These are phyloP conservation scores for Naganishia sp. DNA, from an alignment of 1,284 basidiomycete genomes.

Conservation along the genomic window DNA sequence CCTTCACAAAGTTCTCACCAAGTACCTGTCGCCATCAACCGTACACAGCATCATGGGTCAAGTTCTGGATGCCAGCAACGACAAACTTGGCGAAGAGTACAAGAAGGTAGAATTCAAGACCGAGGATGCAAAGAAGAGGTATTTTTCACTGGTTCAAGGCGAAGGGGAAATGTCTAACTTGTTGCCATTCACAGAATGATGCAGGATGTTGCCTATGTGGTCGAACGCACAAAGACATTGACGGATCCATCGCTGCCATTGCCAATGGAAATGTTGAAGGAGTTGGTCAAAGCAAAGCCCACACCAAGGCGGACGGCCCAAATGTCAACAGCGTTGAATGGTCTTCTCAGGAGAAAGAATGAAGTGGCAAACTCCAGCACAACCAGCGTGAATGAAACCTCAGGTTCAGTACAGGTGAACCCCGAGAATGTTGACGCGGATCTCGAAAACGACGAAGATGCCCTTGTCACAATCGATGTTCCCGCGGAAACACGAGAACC, in stretches of 20 bases:
- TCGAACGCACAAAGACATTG: conserved; percentile 69
- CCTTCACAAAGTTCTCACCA: conserved; percentile 91
- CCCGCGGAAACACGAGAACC: background rate
- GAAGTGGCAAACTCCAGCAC: conserved; percentile 13
- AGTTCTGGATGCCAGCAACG: conserved; percentile 87
- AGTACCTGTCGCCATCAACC: conserved; percentile 74
- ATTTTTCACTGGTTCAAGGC: conserved; percentile 41
- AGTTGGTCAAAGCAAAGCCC: conserved; percentile 72
- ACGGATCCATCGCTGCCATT: conserved; percentile 63
- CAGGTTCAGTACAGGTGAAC: background rate
- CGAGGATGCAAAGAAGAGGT: conserved; percentile 80
- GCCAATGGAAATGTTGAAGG: conserved; percentile 69
- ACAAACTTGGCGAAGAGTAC: conserved; percentile 81
- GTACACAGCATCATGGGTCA: conserved; percentile 89
- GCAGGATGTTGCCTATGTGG: conserved; percentile 73
- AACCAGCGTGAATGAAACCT: conserved; percentile 6
- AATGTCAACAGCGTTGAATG: conserved; percentile 45
- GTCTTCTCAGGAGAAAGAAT: conserved; percentile 43
- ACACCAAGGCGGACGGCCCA: conserved; percentile 42
- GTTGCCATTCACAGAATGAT: conserved; percentile 61
- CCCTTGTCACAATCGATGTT: conserved; percentile 3
- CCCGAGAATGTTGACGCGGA: conserved; percentile 1
- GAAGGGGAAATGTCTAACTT: conserved; percentile 33
- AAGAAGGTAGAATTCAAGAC: conserved; percentile 74
- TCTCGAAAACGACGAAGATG: conserved; percentile 19